Conservation (phyloP, 192 early-diverging fungal genomes). For the Backusella tuberculispora region DNA sequence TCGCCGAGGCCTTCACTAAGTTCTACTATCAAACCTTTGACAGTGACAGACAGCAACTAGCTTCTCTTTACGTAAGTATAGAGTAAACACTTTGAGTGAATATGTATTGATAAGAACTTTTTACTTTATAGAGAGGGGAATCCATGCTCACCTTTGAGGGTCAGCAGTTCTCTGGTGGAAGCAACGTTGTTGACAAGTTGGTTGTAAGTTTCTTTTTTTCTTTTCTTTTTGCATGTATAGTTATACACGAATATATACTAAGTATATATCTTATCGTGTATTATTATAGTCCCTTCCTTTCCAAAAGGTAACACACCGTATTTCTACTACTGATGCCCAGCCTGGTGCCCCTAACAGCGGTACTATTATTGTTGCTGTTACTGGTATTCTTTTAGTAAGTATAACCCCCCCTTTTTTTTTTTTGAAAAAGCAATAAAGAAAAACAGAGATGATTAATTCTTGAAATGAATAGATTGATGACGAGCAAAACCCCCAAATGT, state of each 20-base stretch:
- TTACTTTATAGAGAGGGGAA: conserved; percentile 60
- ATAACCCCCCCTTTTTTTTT: background rate
- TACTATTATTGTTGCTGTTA: conserved; percentile 81
- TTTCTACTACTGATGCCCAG: conserved; percentile 85
- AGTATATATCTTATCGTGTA: background rate
- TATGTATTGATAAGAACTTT: background rate
- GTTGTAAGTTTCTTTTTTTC: conserved; percentile 49
- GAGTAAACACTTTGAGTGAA: background rate
- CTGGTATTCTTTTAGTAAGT: conserved; percentile 83
- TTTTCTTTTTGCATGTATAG: background rate
- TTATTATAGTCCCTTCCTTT: conserved; percentile 73
- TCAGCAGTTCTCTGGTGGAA: conserved; percentile 58
- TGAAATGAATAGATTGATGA: conserved; percentile 66
- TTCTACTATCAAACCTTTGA: conserved; percentile 94
- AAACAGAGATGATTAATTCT: background rate
- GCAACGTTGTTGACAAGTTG: conserved; percentile 79
- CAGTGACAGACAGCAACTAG: conserved; percentile 63
- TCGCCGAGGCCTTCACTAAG: conserved; percentile 77
- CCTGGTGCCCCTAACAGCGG: conserved; percentile 62
- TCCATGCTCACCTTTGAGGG: conserved; percentile 94
- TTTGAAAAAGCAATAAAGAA: background rate
- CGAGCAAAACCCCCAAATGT: conserved; percentile 80
- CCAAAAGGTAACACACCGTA: conserved; percentile 69
- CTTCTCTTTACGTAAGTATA: conserved; percentile 78
- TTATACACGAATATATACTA: background rate